Evolutionary conservation across 306 rosid genomes (phyloP), one percentile per base, ranked within the genome.

Genomic region (Castanea crenata): DNA sequence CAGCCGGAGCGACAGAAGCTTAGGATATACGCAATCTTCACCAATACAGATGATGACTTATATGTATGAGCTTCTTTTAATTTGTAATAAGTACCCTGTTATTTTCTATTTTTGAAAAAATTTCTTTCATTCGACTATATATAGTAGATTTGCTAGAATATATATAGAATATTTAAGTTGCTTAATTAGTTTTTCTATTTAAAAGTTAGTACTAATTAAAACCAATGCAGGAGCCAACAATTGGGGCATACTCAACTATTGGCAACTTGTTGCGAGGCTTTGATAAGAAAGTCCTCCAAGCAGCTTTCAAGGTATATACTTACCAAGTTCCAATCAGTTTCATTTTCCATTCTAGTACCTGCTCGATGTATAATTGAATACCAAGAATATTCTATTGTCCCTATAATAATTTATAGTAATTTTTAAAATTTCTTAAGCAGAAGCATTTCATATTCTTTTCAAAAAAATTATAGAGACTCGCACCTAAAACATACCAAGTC

Each of bases 191-290:
- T 34, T 69, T 63, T 71, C 76, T 74, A 77, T 15, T 44, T 3
- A 4, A 61, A n/a, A 69, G 55, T 84, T 82, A 8, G 46, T 8
- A 65, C 35, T 75, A 13, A 49, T 16, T 64, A 38, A 77, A 81
- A 52, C n/a, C 16, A 21, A 9, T 79, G 82, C 88, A 92, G 97
- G 90, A 90, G 59, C 87, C 94, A 8, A 41, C 75, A 29, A 79
- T 91, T 11, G 94, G 98, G 74, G 94, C 94, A 34, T 95, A 95
- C 87, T 91, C 99, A 19, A 85, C 89, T 78, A 73, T 95, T 78
- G 73, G 79, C 51, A 82, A 90, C 72, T 80, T 91, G 25, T 82
- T 95, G 59, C 81, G 83, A 11, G 96, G 97, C 57, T 95, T 95
- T 59, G 93, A 90, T 71, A 85, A 84, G 78, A 82, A 55, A 83